Evolutionary conservation across 2,329 filamentous ascomycete species (phyloP), one percentile per base, ranked within the genome.

Genomic region (Hysterium pulicare): DNA sequence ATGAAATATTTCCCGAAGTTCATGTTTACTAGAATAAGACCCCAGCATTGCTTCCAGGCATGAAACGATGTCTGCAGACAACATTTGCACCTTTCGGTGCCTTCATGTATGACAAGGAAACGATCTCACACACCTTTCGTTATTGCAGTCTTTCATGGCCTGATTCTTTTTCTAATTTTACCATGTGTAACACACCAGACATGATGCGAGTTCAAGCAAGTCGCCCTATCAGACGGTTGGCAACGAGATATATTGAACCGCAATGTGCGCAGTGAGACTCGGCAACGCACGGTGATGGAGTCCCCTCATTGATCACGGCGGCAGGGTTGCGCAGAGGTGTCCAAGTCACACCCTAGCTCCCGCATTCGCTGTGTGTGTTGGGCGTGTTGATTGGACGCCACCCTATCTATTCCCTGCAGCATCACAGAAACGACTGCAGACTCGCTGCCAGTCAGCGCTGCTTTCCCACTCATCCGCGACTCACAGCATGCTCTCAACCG

Each of bases 1-100:
- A 35, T 4, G 22, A 24, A 2, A 28, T 22, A 16, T 40, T 33
- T 35, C 30, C 38, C 5, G 43, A 46, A 34, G 19, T 49, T 5
- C 38, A 40, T 10, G 33, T 39, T 35, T 41, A 31, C 28, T 24
- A 3, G 2, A 35, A 20, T 35, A 7, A 21, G 3, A 17, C 15
- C 26, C 26, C 26, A n/a, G 26, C 8, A 28, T 9, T 28, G 28
- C 28, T n/a, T 4, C 13, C 28, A n/a, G 3, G 28, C 8, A n/a
- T n/a, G n/a, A n/a, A n/a, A n/a, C n/a, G n/a, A n/a, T n/a, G n/a
- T n/a, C n/a, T n/a, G n/a, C n/a, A n/a, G n/a, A n/a, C n/a, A n/a
- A n/a, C n/a, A n/a, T n/a, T n/a, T n/a, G n/a, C n/a, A n/a, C n/a
- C n/a, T n/a, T n/a, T n/a, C n/a, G n/a, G n/a, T n/a, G n/a, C n/a